Percentiles rank a stretch among this genome's conserved stretches.
phyloP scores from a whole-genome alignment of 495 filamentous ascomycete species.

The Aspergillus leporis region DNA sequence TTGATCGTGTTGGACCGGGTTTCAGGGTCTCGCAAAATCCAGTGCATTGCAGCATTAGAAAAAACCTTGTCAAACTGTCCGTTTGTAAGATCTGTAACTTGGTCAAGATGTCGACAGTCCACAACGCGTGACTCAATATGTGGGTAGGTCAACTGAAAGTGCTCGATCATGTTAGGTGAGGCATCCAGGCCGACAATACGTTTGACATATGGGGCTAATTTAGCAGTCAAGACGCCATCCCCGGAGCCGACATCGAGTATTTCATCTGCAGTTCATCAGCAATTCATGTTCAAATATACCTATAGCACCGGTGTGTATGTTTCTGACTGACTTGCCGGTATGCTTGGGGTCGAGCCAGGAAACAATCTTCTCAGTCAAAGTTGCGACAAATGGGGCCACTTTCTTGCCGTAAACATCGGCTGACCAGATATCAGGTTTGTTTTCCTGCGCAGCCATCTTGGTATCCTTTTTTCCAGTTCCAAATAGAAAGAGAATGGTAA shows the following conservation, averaged over 20 bases:
- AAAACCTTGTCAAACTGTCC: conserved; percentile 61
- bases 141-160: conserved; percentile 44
- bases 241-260: conserved; percentile 78
- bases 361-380: conserved; percentile 4
- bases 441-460: not conserved
- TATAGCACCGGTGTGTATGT: not conserved
- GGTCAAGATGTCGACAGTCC: conserved; percentile 48
- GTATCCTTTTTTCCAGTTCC: not conserved
- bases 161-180: conserved; percentile 64
- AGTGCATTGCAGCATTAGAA: conserved; percentile 79
- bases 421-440: conserved; percentile 5
- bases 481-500: not conserved
- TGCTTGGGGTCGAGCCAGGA: conserved; percentile 5
- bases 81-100: conserved; percentile 30
- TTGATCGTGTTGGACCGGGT: conserved; percentile 42
- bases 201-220: conserved; percentile 48
- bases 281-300: not conserved
- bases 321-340: not conserved
- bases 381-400: conserved; percentile 10
- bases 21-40: conserved; percentile 59
- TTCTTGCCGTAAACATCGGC: conserved; percentile 8
- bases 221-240: conserved; percentile 64
- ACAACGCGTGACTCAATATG: conserved; percentile 41
- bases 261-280: conserved; percentile 38
- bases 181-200: conserved; percentile 65